These are phyloP conservation scores for Pyrenophora seminiperda DNA, from an alignment of 2,329 filamentous ascomycete genomes.

Conservation along the genomic window DNA sequence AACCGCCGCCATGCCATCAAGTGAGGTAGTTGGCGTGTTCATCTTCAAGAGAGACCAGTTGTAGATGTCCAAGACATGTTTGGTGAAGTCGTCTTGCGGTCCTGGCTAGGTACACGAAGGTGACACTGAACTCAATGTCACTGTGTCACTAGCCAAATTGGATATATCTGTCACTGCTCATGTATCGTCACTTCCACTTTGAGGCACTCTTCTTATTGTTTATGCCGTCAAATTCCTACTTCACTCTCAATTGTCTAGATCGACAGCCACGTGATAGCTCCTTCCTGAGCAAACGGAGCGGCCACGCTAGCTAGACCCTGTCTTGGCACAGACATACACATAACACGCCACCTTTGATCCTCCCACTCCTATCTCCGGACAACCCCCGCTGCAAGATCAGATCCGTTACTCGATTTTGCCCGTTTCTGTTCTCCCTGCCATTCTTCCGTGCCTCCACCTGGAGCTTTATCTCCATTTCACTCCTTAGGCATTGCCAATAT, in stretches of 20 bases:
- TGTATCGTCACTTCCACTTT: neutral
- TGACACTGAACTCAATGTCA: conserved; percentile 24
- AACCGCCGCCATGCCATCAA: conserved; percentile 5
- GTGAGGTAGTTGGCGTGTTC: neutral
- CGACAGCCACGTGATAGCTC: conserved; percentile 25
- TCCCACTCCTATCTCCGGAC: conserved; percentile 14
- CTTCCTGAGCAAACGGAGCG: conserved; percentile 26
- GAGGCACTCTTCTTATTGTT: neutral
- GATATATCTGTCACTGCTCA: conserved; percentile 4
- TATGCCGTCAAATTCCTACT: neutral
- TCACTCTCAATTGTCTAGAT: conserved; percentile 4
- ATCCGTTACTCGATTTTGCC: conserved; percentile 10
- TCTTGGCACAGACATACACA: conserved; percentile 35
- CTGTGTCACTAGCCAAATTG: conserved; percentile 23
- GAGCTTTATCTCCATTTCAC: conserved; percentile 40
- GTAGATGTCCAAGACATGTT: conserved; percentile 1
- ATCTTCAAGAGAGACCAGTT: neutral
- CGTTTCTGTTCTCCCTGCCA: conserved; percentile 20
- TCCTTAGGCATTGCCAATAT: conserved; percentile 39
- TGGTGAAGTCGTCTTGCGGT: conserved; percentile 8
- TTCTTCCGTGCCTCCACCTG: conserved; percentile 30
- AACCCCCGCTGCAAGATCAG: conserved; percentile 22
- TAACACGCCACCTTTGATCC: conserved; percentile 19
- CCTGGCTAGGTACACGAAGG: conserved; percentile 12
- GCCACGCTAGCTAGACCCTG: conserved; percentile 21